A percentile compares a stretch with the other conserved stretches of the same genome.
phyloP scores from a whole-genome alignment of 2,329 filamentous ascomycete species.

The Epichloe scottii region DNA sequence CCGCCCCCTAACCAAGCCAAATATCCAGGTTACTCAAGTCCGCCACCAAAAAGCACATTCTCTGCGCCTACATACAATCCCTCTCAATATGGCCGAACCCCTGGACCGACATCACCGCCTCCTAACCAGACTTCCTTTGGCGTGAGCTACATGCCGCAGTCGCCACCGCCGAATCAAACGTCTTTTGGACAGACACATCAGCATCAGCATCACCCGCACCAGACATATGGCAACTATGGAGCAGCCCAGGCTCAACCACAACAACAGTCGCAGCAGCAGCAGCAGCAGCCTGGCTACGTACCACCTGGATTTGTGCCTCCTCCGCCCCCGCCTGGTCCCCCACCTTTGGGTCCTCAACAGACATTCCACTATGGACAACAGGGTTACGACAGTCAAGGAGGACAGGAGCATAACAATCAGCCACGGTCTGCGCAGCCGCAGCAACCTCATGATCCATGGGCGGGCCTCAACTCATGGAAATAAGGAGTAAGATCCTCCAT shows the following conservation, averaged over 20 bases:
- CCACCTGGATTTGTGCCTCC: conserved; percentile 49
- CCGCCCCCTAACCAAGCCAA: conserved; percentile 35
- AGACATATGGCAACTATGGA: conserved; percentile 25
- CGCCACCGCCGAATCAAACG: conserved; percentile 46
- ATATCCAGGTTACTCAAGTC: conserved; percentile 30
- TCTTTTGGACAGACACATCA: conserved; percentile 29
- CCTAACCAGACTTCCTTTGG: conserved; percentile 45
- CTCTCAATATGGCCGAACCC: conserved; percentile 44
- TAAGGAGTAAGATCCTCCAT: conserved; percentile 10
- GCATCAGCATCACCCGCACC: conserved; percentile 32
- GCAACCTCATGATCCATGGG: conserved; percentile 36
- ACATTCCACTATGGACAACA: conserved; percentile 41
- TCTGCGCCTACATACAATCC: conserved; percentile 44
- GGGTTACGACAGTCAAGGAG: conserved; percentile 20
- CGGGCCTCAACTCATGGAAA: conserved; percentile 40
- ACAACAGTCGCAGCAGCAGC: conserved; percentile 7
- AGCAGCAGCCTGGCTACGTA: conserved; percentile 29
- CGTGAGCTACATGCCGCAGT: conserved; percentile 30
- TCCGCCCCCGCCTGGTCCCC: conserved; percentile 50
- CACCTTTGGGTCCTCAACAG: conserved; percentile 49
- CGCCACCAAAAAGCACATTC: conserved; percentile 31
- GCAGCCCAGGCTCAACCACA: conserved; percentile 15
- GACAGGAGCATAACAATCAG: conserved; percentile 7
- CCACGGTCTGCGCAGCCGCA: conserved; percentile 19
- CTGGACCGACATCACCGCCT: conserved; percentile 48